These are phyloP conservation scores for Linderina pennispora DNA, from an alignment of 192 early-diverging fungal species.

Conservation along the genomic window DNA sequence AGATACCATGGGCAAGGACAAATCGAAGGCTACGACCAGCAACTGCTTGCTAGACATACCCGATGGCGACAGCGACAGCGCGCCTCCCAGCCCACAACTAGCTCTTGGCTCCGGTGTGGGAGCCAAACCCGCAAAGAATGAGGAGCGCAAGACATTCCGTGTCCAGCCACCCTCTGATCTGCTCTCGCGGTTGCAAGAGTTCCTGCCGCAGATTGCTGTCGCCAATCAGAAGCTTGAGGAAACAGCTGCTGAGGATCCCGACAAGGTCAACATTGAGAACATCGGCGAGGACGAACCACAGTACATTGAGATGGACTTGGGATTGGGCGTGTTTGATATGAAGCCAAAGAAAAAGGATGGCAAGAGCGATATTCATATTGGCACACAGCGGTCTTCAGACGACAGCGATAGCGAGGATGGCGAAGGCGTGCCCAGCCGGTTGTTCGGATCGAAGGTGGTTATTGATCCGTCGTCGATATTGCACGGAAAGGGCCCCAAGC, in stretches of 20 bases:
- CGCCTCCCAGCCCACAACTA: background rate
- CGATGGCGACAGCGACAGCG: background rate
- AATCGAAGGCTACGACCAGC: background rate
- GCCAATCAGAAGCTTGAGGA: constrained; percentile 34
- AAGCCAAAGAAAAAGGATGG: constrained; percentile 22
- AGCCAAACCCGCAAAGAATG: background rate
- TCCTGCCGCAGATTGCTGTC: constrained; percentile 42
- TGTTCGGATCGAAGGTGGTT: background rate
- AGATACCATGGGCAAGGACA: background rate
- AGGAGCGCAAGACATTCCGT: constrained; percentile 26
- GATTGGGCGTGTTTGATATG: constrained; percentile 42
- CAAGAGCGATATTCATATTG: constrained; percentile 13
- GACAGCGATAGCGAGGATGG: background rate
- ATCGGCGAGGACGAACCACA: constrained; percentile 20
- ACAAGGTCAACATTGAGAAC: constrained; percentile 38
- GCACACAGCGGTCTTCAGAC: constrained; percentile 1
- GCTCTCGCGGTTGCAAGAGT: constrained; percentile 30
- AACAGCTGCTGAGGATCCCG: constrained; percentile 20
- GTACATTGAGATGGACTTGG: constrained; percentile 46
- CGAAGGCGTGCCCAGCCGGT: constrained; percentile 1
- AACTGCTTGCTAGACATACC: constrained; percentile 14
- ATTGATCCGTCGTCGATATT: constrained; percentile 4
- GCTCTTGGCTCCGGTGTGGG: background rate
- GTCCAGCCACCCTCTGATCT: constrained; percentile 35
- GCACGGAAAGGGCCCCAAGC: background rate